Base-by-base conservation (phyloP, 2,329 filamentous ascomycete species). In the Xylariaceae sp. region DNA sequence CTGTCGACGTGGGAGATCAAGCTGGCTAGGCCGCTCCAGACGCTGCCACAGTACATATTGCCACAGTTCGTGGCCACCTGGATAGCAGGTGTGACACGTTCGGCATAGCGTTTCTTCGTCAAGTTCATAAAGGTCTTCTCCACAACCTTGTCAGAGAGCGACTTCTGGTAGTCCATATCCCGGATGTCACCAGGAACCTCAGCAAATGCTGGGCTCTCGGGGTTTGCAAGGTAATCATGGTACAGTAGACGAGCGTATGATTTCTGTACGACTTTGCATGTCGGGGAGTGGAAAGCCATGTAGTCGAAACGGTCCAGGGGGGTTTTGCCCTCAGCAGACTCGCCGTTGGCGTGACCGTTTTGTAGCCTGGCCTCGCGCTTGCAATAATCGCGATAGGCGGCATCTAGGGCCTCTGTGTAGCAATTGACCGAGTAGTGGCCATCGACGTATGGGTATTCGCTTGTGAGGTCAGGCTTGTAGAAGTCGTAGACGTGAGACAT, bases 401-500 rank as follows among this genome's bases (percentile, higher is more conserved):
- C 81, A 69, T 92, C 88, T 22, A 92, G 84, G 47, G 88, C 88
- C 76, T 88, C 81, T 60, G 80, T 88, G 75, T 92, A 92, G 80
- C 88, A 92, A 72, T 77, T 86, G 70, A 91, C 72, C 46, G 88
- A 92, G 80, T 85, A 91, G 72, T 92, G 88, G 57, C 88, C 88
- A 66, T 92, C 88, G 54, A 92, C 88, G 68, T 89, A 85, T 60
- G 88, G 88, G 76, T 92, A 92, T 75, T 92, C 88, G 80, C 86
- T 89, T 67, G 88, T 88, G 62, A 92, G 78, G 73, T 92, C 88
- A 67, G 88, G 88, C 84, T 92, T 92, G 84, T 90, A 92, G 72
- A 92, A 92, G 73, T 92, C 88, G 73, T 92, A 94, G 65, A 85
- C 86, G 75, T 92, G 88, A 72, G 85, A 80, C 84, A 92, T 86